Evolutionary conservation across 2,329 filamentous ascomycete species (phyloP).

Genomic region (Sporothrix sp.): DNA sequence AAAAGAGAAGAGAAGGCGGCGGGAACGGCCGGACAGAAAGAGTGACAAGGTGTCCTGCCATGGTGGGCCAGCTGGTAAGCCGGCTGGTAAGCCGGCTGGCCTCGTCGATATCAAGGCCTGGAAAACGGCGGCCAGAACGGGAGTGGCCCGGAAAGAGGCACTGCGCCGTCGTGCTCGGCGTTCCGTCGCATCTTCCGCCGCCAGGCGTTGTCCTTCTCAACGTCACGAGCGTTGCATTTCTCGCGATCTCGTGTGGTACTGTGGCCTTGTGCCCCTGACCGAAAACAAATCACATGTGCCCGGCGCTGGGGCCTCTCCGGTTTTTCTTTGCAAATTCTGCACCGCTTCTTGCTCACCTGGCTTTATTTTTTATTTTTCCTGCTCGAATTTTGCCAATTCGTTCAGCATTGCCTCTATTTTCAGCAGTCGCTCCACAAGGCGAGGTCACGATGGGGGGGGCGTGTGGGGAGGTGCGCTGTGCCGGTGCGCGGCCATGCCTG

Average conservation of each 20-base stretch:
- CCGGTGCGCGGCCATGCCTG: background rate
- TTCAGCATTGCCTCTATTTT: slow-evolving; percentile 1
- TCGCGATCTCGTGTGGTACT: background rate
- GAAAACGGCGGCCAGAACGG: too few relatives aligned
- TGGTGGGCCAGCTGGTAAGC: too few relatives aligned
- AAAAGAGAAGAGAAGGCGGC: background rate
- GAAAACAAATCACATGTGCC: background rate
- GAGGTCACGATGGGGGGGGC: slow-evolving; percentile 13
- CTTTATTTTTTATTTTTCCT: background rate
- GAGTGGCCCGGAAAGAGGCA: too few relatives aligned
- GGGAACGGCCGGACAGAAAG: background rate
- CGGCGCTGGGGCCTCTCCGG: too few relatives aligned
- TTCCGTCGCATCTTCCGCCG: too few relatives aligned
- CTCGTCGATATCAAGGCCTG: too few relatives aligned
- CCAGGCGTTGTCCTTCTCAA: too few relatives aligned
- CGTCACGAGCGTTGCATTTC: slow-evolving; percentile 1
- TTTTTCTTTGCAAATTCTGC: too few relatives aligned
- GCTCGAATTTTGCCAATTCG: background rate
- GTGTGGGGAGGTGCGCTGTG: slow-evolving; percentile 1
- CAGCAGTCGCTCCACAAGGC: background rate
- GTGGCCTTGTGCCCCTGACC: background rate
- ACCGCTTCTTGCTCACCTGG: background rate
- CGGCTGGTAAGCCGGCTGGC: too few relatives aligned
- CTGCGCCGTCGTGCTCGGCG: too few relatives aligned
- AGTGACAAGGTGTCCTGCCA: too few relatives aligned